Conservation (phyloP, 1,284 basidiomycete genomes). For the Caloboletus firmus region DNA sequence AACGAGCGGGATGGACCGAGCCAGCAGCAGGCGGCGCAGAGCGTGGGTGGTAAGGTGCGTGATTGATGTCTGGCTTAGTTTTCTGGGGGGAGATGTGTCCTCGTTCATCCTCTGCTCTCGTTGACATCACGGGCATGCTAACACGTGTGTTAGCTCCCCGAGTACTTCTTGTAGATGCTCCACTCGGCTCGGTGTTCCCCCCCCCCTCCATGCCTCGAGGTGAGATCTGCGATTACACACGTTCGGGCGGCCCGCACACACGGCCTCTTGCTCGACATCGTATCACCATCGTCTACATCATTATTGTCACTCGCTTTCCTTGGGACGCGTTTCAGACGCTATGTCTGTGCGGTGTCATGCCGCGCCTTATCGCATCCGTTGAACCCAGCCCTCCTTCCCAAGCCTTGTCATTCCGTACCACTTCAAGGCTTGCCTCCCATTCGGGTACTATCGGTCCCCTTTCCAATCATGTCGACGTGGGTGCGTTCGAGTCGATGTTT, state of each 20-base stretch:
- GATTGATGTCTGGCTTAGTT: neutral
- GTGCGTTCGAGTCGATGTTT: slow-evolving; percentile 6
- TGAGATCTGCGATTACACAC: slow-evolving; percentile 9
- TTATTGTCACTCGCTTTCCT: neutral
- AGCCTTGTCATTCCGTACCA: neutral
- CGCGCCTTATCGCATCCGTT: slow-evolving; percentile 1
- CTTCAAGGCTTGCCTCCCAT: too few relatives aligned
- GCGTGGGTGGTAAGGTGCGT: slow-evolving; percentile 63
- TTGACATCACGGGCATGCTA: slow-evolving; percentile 5
- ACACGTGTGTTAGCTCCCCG: slow-evolving; percentile 52
- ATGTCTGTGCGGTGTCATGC: slow-evolving; percentile 1
- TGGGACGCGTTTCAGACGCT: slow-evolving; percentile 9
- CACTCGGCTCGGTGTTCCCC: neutral
- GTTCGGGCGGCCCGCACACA: neutral
- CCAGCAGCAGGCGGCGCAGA: slow-evolving; percentile 72
- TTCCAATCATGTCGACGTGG: neutral
- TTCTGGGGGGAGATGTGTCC: neutral
- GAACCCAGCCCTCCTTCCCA: neutral
- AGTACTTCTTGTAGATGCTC: slow-evolving; percentile 59
- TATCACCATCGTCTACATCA: too few relatives aligned
- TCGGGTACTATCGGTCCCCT: neutral
- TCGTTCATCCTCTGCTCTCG: neutral
- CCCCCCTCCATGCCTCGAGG: neutral
- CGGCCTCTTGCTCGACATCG: neutral
- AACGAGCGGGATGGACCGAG: slow-evolving; percentile 86